Evolutionary conservation across 768 basidiomycete species (phyloP).

Genomic region (Dacryopinax spathularia): DNA sequence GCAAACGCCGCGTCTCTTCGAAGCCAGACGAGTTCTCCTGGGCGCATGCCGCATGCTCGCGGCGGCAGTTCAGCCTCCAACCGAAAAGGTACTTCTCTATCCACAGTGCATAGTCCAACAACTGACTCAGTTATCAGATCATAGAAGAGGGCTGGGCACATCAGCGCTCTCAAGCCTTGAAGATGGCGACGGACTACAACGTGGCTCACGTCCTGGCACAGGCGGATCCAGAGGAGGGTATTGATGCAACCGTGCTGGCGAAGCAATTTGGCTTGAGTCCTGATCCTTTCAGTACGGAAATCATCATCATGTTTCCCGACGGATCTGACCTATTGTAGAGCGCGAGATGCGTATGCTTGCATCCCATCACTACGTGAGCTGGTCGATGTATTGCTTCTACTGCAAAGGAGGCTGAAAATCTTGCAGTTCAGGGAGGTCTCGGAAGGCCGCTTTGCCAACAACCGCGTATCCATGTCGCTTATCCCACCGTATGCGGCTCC

Average conservation of each 20-base stretch:
- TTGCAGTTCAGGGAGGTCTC: not conserved
- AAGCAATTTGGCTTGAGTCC: not conserved
- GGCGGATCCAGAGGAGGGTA: not conserved
- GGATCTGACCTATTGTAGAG: not conserved
- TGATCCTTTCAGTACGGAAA: not conserved
- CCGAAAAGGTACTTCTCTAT: not conserved
- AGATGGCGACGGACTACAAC: not conserved
- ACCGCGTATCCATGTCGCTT: not conserved
- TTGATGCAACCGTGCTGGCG: not conserved
- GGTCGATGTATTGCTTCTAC: not conserved
- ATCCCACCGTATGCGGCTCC: not conserved
- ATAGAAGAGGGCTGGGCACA: slow-evolving; percentile 63
- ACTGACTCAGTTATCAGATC: not conserved
- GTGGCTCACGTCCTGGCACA: not conserved
- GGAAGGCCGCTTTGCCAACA: not conserved
- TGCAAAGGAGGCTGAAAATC: not conserved
- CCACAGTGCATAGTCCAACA: not conserved
- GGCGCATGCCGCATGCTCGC: not conserved
- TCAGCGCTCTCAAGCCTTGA: not conserved
- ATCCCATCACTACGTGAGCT: not conserved
- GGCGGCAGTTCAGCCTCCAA: not conserved
- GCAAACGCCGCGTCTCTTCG: not conserved
- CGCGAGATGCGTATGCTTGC: not conserved
- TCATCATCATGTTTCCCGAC: not conserved
- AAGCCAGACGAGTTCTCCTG: not conserved